Evolutionary conservation across 345 rosid species (phyloP), one percentile per base, ranked within the genome.

Genomic region (Punica granatum): DNA sequence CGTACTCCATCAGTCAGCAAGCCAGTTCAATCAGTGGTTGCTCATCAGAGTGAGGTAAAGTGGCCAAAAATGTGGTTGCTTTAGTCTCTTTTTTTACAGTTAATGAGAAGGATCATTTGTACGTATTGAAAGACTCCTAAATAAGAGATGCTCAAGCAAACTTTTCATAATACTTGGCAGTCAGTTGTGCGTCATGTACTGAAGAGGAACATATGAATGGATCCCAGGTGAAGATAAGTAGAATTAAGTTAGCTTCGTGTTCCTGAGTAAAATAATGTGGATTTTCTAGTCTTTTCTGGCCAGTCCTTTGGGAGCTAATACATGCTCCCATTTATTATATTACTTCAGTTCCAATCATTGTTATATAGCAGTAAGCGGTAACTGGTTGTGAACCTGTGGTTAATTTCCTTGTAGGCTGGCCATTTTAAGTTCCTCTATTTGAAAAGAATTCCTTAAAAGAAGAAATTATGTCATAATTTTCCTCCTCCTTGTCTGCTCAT

Each of bases 21-120:
- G 81, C 96, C 98, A 65, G 82, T 84, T 60, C 94, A 95, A 63
- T 86, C 98, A 23, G 96, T 95, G 10, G 86, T 90, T 69, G 99
- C 98, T 78, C 99, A 95, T 77, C 90, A 90, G 67, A 90, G 93
- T 71, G 99, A 95, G 98, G 99, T 92, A 64, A 41, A 75, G 13
- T 44, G 54, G 42, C 31, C 30, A 39, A 14, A 30, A 39, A 12
- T 63, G 41, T 28, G 36, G 35, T 3, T 31, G 3, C 35, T 36
- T 19, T 60, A 5, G 16, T 31, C 19, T 62, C 10, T 5, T 12
- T 51, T n/a, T 43, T 23, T n/a, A 51, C 6, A 51, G 58, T 30
- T n/a, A 23, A n/a, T n/a, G 58, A 51, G 1, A 51, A 7, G 30
- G 58, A 14, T n/a, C 6, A 2, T 6, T 23, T 2, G 13, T 28